Evolutionary conservation across 768 basidiomycete species (phyloP).

Genomic region (Macrocybe gigantea): DNA sequence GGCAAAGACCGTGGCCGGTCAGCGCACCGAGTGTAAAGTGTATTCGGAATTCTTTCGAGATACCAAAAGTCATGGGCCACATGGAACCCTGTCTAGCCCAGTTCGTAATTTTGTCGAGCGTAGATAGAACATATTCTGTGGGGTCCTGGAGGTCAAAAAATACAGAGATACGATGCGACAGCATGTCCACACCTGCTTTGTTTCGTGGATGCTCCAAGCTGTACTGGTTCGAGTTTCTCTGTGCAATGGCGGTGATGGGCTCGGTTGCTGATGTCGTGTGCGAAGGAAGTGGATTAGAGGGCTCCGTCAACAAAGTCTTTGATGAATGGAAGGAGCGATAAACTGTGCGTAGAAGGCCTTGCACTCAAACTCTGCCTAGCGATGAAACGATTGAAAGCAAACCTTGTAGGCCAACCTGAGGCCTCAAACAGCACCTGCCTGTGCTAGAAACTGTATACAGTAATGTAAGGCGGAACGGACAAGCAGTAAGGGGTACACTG

Average conservation of each 20-base stretch:
- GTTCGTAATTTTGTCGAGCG: conserved; percentile 93
- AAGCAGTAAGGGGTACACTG: conserved; percentile 7
- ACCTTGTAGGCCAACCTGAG: conserved; percentile 40
- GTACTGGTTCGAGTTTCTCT: conserved; percentile 75
- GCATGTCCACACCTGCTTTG: conserved; percentile 60
- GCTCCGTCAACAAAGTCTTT: conserved; percentile 31
- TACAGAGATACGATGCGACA: not conserved
- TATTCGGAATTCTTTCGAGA: conserved; percentile 7
- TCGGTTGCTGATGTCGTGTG: conserved; percentile 41
- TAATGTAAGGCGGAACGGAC: not conserved
- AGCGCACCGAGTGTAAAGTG: not conserved
- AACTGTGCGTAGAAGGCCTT: conserved; percentile 21
- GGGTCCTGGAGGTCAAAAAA: conserved; percentile 1
- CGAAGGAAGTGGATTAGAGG: conserved; percentile 26
- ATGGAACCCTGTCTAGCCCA: conserved; percentile 98
- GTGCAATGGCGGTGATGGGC: conserved; percentile 68
- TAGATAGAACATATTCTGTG: conserved; percentile 92
- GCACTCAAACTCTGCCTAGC: not conserved
- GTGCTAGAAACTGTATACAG: too few species aligned
- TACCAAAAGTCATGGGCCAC: conserved; percentile 99
- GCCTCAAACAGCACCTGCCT: conserved; percentile 20
- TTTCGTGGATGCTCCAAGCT: conserved; percentile 88
- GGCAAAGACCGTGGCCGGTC: conserved; percentile 3
- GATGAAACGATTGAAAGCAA: conserved; percentile 8
- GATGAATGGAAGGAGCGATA: conserved; percentile 56